Base-by-base conservation (phyloP, 495 filamentous ascomycete species). In the Trichoderma virens region DNA sequence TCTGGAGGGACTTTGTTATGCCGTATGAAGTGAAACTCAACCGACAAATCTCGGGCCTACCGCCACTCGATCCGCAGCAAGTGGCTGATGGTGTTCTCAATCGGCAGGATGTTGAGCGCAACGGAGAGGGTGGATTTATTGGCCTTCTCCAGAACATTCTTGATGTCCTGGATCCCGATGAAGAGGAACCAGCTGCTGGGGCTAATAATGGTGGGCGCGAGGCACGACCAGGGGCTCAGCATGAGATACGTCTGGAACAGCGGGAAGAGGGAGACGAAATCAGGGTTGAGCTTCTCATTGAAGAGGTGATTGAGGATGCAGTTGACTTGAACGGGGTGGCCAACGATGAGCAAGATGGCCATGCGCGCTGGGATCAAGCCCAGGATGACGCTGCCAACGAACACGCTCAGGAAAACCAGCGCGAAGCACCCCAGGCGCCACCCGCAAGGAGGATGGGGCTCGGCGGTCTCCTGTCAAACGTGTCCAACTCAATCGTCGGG, bases 1-100 rank as follows among this genome's bases (percentile, higher is more conserved):
- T 89, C 38, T 89, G 90, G 67, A 80, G 85, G n/a, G 77, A 79
- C 28, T 18, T 90, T 7, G 88, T 91, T 67, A 83, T 80, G 18
- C 73, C 77, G 23, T 70, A 85, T 32, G 88, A 92, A 73, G 80
- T 74, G 65, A 83, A 79, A 62, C 91, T 91, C 82, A 73, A 77
- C 65, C 61, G 67, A 5, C 69, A 70, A 7, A 65, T 77, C 3
- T 70, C 68, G 11, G 73, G 73, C 1, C 65, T 66, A 0, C 69
- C 70, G 0, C 60, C 66, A 2, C 61, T 54, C 25, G 70, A 73
- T 9, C 38, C 34, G 14, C 54, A 60, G 20, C n/a, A 56, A 16
- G 23, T 59, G 6, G 43, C 18, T 8, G 62, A 64, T 18, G 43
- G 34, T 20, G 28, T 28, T 25, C 34, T 5, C 3, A 62, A 62